Conservation (phyloP, 257 asterid species). For the Capsicum rhomboideum region DNA sequence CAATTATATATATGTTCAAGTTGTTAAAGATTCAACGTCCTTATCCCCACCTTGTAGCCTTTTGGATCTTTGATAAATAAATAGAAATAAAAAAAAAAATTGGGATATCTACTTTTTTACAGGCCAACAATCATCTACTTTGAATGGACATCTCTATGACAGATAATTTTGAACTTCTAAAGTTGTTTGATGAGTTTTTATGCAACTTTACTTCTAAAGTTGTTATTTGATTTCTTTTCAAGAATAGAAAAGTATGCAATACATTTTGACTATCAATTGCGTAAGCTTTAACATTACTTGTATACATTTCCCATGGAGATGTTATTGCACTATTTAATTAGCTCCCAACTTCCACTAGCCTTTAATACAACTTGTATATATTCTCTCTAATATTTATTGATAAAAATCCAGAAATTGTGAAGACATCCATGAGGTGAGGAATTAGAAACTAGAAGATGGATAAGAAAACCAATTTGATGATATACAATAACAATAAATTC, state of each 20-base stretch:
- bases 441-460: neutral
- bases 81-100: neutral
- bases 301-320: neutral
- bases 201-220: neutral
- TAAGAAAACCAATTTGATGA: neutral
- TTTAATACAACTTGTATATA: neutral
- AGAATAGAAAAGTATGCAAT: too few relatives aligned
- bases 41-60: too few relatives aligned
- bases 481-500: neutral
- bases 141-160: neutral
- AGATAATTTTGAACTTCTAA: neutral
- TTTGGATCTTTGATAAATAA: too few relatives aligned
- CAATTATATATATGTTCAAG: neutral
- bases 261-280: slow-evolving; percentile 2
- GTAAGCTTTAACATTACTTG: neutral
- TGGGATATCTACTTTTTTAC: neutral
- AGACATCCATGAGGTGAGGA: neutral
- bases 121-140: neutral
- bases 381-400: neutral
- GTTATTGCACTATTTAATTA: neutral
- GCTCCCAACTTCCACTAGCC: neutral
- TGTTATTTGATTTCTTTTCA: too few relatives aligned
- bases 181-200: neutral
- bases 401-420: neutral
- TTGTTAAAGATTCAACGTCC: neutral